Percentiles rank a stretch among this genome's conserved stretches.
Evolutionary conservation across 176 grass and related monocot genomes (phyloP).

Genomic region (Poa pratensis): DNA sequence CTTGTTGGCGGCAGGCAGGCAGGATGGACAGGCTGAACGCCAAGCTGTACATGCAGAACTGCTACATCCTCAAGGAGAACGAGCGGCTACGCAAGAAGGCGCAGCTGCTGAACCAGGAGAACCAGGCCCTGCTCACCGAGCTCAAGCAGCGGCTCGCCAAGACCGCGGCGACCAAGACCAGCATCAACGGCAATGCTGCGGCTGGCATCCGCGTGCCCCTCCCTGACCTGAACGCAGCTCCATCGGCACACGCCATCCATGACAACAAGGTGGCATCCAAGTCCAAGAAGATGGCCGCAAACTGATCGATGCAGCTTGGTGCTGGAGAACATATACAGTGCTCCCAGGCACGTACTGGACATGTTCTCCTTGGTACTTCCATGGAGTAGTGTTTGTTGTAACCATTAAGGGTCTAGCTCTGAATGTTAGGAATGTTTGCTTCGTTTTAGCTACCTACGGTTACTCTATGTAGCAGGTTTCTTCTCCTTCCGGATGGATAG

Average conservation of each 20-base stretch:
- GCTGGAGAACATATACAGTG: background rate
- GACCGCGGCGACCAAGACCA: background rate
- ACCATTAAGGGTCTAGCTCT: conserved; percentile 29
- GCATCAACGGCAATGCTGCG: conserved; percentile 14
- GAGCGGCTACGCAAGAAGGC: conserved; percentile 86
- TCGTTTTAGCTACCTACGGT: conserved; percentile 34
- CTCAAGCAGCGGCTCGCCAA: conserved; percentile 81
- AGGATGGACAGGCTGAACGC: conserved; percentile 76
- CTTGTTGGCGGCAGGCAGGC: conserved; percentile 15
- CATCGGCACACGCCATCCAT: conserved; percentile 25
- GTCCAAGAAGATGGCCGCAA: conserved; percentile 38
- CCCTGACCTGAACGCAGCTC: conserved; percentile 66
- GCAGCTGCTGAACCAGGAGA: conserved; percentile 79
- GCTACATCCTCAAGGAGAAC: conserved; percentile 86
- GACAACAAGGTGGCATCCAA: conserved; percentile 48
- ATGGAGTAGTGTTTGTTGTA: conserved; percentile 26
- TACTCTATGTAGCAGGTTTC: conserved; percentile 23
- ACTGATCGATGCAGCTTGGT: conserved; percentile 34
- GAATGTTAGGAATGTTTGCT: conserved; percentile 38
- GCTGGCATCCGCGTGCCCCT: conserved; percentile 36
- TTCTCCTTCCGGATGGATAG: conserved; percentile 43
- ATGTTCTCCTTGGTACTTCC: conserved; percentile 1
- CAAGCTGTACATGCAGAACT: conserved; percentile 86
- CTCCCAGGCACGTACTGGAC: background rate
- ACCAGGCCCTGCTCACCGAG: conserved; percentile 71